Percentiles rank a stretch among this genome's conserved stretches.
These are phyloP conservation scores for Myxozyma monticola DNA, from an alignment of 805 yeast species.

Conservation along the genomic window DNA sequence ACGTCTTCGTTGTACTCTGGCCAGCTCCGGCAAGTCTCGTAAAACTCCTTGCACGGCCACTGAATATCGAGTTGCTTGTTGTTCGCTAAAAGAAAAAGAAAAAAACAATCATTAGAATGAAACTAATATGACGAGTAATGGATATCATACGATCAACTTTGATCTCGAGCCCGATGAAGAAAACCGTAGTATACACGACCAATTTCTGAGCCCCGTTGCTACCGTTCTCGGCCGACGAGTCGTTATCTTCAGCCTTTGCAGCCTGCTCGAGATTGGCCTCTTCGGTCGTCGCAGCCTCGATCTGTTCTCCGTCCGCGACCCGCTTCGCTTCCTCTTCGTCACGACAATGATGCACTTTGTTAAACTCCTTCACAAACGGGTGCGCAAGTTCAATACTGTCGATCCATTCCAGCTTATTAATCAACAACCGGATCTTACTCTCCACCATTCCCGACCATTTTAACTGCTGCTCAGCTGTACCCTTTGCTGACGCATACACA, in stretches of 20 bases:
- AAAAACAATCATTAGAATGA: background rate
- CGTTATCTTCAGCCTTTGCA: slow-evolving; percentile 24
- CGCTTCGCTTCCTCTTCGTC: slow-evolving; percentile 57
- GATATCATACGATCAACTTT: slow-evolving; percentile 38
- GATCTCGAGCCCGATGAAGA: slow-evolving; percentile 76
- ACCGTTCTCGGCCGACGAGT: slow-evolving; percentile 32
- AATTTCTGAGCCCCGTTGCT: slow-evolving; percentile 30
- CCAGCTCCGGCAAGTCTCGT: slow-evolving; percentile 74
- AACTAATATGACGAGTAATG: background rate
- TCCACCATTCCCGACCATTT: slow-evolving; percentile 95
- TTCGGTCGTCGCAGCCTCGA: slow-evolving; percentile 36
- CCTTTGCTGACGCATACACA: slow-evolving; percentile 72
- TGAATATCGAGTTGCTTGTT: slow-evolving; percentile 65
- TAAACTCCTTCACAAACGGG: slow-evolving; percentile 81
- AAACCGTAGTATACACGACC: slow-evolving; percentile 63
- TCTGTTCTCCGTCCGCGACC: slow-evolving; percentile 60
- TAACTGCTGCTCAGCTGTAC: slow-evolving; percentile 74
- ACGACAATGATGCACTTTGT: slow-evolving; percentile 50
- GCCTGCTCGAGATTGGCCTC: slow-evolving; percentile 27
- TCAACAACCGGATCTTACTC: slow-evolving; percentile 76
- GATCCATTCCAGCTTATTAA: slow-evolving; percentile 75
- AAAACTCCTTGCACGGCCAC: slow-evolving; percentile 87
- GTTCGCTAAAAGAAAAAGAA: slow-evolving; percentile 9
- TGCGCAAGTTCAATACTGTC: slow-evolving; percentile 82
- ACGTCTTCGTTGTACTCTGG: slow-evolving; percentile 60